A percentile compares a stretch with the other conserved stretches of the same genome.
Evolutionary conservation across 495 filamentous ascomycete genomes (phyloP).

Genomic region (Thozetella sp.): DNA sequence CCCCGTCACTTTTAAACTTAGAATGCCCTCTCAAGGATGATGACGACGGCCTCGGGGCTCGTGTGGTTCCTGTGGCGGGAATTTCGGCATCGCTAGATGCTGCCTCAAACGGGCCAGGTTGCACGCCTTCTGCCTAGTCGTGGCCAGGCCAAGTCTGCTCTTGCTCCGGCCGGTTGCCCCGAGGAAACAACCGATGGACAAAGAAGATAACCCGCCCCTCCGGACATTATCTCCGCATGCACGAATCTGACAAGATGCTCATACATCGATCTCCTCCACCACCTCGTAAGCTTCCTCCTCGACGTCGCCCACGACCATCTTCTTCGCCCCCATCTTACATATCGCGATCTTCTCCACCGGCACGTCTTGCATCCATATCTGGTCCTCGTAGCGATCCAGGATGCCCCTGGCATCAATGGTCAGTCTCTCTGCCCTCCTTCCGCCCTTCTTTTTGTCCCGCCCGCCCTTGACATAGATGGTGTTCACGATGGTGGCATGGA

Average conservation of each 20-base stretch:
- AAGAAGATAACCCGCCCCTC: no score
- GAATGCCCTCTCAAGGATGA: no score
- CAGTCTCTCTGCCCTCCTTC: conserved; percentile 31
- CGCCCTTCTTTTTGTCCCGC: conserved; percentile 24
- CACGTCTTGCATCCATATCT: conserved; percentile 64
- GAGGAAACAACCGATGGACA: not conserved
- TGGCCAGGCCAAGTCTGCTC: no score
- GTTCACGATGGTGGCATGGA: conserved; percentile 89
- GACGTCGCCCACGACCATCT: conserved; percentile 41
- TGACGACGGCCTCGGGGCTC: no score
- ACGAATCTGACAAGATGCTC: no score
- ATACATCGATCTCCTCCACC: conserved; percentile 48
- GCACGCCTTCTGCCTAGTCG: not conserved
- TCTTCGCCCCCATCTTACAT: conserved; percentile 79
- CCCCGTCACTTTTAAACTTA: no score
- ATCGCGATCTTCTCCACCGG: conserved; percentile 66
- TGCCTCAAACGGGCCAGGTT: not conserved
- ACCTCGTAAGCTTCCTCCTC: conserved; percentile 52
- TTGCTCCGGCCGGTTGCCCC: not conserved
- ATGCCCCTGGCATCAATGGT: conserved; percentile 55
- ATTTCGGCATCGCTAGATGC: no score
- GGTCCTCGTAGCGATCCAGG: conserved; percentile 50
- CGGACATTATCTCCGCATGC: no score
- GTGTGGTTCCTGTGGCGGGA: no score
- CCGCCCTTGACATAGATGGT: conserved; percentile 72